phyloP scores from a whole-genome alignment of 495 filamentous ascomycete genomes.

The Talaromyces borbonicus region DNA sequence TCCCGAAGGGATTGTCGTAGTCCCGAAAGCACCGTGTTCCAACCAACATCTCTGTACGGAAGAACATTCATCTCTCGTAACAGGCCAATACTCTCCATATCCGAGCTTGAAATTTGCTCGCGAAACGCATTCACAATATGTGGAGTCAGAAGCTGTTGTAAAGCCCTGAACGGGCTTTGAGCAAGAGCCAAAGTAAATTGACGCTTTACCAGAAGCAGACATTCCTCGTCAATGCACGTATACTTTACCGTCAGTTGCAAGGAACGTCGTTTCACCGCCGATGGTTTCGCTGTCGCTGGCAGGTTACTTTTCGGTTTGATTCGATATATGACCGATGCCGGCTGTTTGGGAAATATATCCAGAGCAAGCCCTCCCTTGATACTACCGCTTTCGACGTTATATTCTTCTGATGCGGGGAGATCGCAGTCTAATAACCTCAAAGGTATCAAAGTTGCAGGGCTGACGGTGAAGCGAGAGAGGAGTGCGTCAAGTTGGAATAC shows the following conservation, averaged over 20 bases:
- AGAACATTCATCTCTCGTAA: constrained; percentile 34
- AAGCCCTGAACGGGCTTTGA: constrained; percentile 30
- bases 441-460: constrained; percentile 63
- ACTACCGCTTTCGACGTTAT: constrained; percentile 54
- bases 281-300: constrained; percentile 21
- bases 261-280: constrained; percentile 25
- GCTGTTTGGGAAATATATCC: constrained; percentile 69
- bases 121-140: constrained; percentile 44
- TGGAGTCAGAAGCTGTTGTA: constrained; percentile 38
- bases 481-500: constrained; percentile 76
- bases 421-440: constrained; percentile 61
- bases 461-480: constrained; percentile 84
- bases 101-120: constrained; percentile 40
- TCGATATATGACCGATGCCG: constrained; percentile 74
- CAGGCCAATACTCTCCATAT: constrained; percentile 44
- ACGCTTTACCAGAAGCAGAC: constrained; percentile 32
- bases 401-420: constrained; percentile 59
- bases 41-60: constrained; percentile 28
- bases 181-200: constrained; percentile 33
- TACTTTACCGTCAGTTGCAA: constrained; percentile 69
- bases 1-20: constrained; percentile 26
- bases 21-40: constrained; percentile 32
- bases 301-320: constrained; percentile 33
- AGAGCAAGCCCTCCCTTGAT: constrained; percentile 43
- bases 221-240: constrained; percentile 61